Conservation (phyloP, 1,284 basidiomycete species). For the Mycena sp. region DNA sequence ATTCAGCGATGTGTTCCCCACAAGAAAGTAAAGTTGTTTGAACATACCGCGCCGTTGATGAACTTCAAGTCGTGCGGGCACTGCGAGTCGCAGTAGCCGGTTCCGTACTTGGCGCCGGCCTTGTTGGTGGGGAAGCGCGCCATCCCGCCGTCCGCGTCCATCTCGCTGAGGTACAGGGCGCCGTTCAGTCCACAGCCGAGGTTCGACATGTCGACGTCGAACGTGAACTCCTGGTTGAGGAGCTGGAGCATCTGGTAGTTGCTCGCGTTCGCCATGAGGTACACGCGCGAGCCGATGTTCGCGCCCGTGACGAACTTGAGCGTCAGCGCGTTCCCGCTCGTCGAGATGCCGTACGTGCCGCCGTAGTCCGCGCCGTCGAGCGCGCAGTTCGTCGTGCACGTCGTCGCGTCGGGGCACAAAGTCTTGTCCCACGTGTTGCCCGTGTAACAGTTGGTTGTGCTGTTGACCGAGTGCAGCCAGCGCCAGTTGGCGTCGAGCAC, state of each 20-base stretch:
- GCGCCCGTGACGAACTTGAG: conserved; percentile 39
- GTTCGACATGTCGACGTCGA: conserved; percentile 62
- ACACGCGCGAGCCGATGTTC: conserved; percentile 67
- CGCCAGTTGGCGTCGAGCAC: conserved; percentile 65
- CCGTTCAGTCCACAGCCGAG: conserved; percentile 67
- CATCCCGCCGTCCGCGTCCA: conserved; percentile 66
- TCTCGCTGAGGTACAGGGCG: conserved; percentile 51
- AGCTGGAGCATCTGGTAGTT: conserved; percentile 58
- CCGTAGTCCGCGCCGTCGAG: conserved; percentile 68
- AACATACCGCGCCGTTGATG: conserved; percentile 52
- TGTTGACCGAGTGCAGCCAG: conserved; percentile 53
- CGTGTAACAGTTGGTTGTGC: conserved; percentile 64
- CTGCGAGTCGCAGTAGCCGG: conserved; percentile 66
- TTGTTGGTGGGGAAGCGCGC: conserved; percentile 59
- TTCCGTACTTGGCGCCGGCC: conserved; percentile 63
- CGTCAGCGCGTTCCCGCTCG: conserved; percentile 22
- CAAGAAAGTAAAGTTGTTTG: not conserved
- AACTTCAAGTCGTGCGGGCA: conserved; percentile 66
- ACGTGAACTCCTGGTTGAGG: conserved; percentile 51
- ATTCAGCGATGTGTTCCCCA: not conserved
- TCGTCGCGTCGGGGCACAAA: conserved; percentile 56
- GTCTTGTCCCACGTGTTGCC: conserved; percentile 60
- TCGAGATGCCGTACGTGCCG: conserved; percentile 27
- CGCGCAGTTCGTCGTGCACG: conserved; percentile 62
- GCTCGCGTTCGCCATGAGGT: conserved; percentile 55